Evolutionary conservation across 331 rosid genomes (phyloP).

Genomic region (Saraca asoca): DNA sequence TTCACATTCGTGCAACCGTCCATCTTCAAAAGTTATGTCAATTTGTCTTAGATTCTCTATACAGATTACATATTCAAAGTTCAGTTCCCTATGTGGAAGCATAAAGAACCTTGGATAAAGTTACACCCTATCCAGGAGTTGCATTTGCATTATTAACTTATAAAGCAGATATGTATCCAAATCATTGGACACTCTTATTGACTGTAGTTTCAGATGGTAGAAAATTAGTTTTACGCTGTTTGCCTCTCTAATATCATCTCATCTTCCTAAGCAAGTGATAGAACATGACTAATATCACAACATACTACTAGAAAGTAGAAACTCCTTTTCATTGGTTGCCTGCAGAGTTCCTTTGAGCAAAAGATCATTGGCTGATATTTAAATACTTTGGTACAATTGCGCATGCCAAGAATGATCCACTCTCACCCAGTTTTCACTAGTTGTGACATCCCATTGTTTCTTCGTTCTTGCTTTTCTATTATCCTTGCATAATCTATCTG

Average conservation of each 20-base stretch:
- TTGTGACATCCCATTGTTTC: conserved; percentile 20
- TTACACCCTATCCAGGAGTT: conserved; percentile 8
- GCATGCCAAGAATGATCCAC: conserved; percentile 8
- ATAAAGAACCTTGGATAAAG: neutral
- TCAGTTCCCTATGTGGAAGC: neutral
- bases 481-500: conserved; percentile 15
- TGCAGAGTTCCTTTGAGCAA: too few species aligned
- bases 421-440: conserved; percentile 13
- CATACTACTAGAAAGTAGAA: neutral
- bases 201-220: neutral
- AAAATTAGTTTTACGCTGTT: conserved; percentile 5
- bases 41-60: neutral
- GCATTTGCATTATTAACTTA: neutral
- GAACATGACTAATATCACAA: neutral
- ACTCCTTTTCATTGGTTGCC: neutral
- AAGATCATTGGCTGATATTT: neutral
- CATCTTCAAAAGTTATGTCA: conserved; percentile 1
- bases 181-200: neutral
- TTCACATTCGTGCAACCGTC: neutral
- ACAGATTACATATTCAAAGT: neutral
- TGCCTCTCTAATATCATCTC: conserved; percentile 11
- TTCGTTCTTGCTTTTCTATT: conserved; percentile 3
- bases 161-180: neutral
- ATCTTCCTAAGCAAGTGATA: neutral
- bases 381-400: neutral